phyloP scores from a whole-genome alignment of 2,329 filamentous ascomycete genomes.

The Hypoxylon sp. region DNA sequence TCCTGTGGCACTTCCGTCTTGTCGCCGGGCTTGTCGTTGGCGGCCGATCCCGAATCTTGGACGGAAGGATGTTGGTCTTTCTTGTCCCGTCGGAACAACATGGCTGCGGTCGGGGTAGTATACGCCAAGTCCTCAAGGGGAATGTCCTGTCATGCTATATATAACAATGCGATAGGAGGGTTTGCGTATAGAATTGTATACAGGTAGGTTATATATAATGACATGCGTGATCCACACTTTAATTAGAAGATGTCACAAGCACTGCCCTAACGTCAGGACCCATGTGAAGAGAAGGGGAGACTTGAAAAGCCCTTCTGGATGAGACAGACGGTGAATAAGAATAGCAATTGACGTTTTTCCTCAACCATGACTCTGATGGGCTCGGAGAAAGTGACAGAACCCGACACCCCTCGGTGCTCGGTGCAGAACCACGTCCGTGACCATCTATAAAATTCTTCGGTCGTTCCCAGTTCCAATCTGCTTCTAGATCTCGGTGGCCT shows the following conservation, averaged over 20 bases:
- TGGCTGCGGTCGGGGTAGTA: neutral
- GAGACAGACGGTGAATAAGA: neutral
- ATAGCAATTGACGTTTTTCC: neutral
- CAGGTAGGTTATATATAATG: neutral
- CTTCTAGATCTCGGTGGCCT: constrained; percentile 11
- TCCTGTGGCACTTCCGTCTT: constrained; percentile 38
- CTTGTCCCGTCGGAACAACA: constrained; percentile 42
- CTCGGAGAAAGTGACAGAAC: constrained; percentile 22
- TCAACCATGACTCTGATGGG: constrained; percentile 7
- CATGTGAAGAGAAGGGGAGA: neutral
- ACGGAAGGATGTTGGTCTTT: constrained; percentile 26
- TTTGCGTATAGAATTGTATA: neutral
- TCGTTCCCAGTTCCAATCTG: constrained; percentile 2
- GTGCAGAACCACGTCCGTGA: constrained; percentile 16
- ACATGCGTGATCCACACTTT: neutral
- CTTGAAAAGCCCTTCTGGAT: neutral
- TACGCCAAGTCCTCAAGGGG: neutral
- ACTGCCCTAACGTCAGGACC: neutral
- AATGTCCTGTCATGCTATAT: neutral
- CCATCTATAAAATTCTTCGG: constrained; percentile 8
- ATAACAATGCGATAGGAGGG: neutral
- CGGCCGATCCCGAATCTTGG: constrained; percentile 13
- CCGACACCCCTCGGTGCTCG: constrained; percentile 24
- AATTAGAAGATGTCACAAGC: neutral
- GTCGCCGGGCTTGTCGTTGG: constrained; percentile 9